Evolutionary conservation across 2,329 filamentous ascomycete species (phyloP), one percentile per base, ranked within the genome.

Genomic region (Botrytis fabae): DNA sequence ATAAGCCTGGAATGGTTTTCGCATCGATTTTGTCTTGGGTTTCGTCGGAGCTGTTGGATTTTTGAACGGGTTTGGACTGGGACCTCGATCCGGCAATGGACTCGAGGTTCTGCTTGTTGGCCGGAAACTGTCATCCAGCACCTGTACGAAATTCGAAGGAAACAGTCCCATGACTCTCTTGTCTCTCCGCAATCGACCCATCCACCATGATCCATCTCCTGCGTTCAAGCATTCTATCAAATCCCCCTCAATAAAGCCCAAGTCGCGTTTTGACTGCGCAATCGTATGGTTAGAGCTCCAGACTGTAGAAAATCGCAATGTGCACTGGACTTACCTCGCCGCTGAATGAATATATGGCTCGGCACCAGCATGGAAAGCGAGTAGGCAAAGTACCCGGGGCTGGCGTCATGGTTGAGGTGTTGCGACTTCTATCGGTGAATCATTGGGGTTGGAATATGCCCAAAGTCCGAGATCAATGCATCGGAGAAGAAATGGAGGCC

Each of bases 181-280:
- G 83, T 99, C 96, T 78, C 96, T 90, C 80, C 91, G 93, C 80
- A 99, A 84, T 76, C 95, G 90, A 65, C 96, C 96, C 84, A 95
- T 97, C 96, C 96, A 99, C 96, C 96, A 99, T 64, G 93, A 95
- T 70, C 96, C 96, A 84, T 99, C 96, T 76, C 96, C 96, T 32
- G 96, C 96, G 82, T 99, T 99, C 70, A 99, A 87, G 80, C 95
- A 98, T 88, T 99, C 96, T 82, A 99, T 99, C 77, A 99, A 84
- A 83, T 99, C 96, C 76, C 96, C 96, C 83, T 99, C 96, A 78
- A 99, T 92, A 83, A 99, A 99, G 25, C 96, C 96, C 73, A 99
- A 87, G 81, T 99, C 96, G 82, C 92, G 91, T 85, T 97, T 97
- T 38, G 92, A 95, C 91, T 92, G 68, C 18, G 73, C 64, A 54